These are phyloP conservation scores for Glycine soja DNA, from an alignment of 306 rosid genomes.

Conservation along the genomic window DNA sequence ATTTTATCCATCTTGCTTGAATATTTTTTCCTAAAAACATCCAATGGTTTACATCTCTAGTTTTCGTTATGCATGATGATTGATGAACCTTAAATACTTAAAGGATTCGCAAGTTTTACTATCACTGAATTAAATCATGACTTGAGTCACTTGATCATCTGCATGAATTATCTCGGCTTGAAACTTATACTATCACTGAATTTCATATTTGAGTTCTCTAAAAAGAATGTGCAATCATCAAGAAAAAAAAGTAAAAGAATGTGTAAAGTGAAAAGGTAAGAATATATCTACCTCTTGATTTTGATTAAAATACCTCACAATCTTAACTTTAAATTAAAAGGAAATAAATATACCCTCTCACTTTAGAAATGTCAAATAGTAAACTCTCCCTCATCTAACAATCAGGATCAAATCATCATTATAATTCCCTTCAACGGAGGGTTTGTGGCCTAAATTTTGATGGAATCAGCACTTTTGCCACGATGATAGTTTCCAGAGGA, in stretches of 20 bases:
- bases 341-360: background rate
- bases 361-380: background rate
- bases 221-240: background rate
- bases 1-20: too few relatives aligned
- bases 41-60: too few relatives aligned
- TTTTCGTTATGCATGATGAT: too few relatives aligned
- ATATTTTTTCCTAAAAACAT: too few relatives aligned
- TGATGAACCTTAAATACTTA: too few relatives aligned
- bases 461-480: too few relatives aligned
- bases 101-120: too few relatives aligned
- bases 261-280: too few relatives aligned
- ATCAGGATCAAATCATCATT: background rate
- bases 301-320: background rate
- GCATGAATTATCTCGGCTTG: too few relatives aligned
- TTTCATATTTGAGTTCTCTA: background rate
- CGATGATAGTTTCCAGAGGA: background rate
- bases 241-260: background rate
- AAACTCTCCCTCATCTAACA: background rate
- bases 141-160: background rate
- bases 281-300: too few relatives aligned
- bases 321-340: background rate
- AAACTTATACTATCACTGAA: background rate
- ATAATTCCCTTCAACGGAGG: background rate
- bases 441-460: too few relatives aligned
- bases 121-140: background rate